phyloP scores from a whole-genome alignment of 257 asterid species.

The Datura wrightii region DNA sequence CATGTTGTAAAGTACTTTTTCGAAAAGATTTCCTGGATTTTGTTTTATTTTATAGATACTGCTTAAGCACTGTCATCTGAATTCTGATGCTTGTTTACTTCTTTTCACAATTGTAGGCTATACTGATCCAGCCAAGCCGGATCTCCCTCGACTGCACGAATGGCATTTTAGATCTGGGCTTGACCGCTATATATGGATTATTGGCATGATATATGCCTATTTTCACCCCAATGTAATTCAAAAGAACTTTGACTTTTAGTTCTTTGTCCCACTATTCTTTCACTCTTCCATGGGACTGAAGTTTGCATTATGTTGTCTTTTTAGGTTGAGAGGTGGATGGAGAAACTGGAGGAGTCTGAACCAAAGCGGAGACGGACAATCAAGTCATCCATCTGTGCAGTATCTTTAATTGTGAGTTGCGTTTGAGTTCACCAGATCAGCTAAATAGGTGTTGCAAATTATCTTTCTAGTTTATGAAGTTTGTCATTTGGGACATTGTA shows the following conservation, averaged over 20 bases:
- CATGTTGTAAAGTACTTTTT: constrained; percentile 14
- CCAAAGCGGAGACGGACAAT: constrained; percentile 71
- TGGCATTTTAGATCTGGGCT: constrained; percentile 97
- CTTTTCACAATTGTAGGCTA: constrained; percentile 62
- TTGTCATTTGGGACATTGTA: constrained; percentile 26
- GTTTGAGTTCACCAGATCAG: constrained; percentile 9
- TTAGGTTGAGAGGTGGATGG: constrained; percentile 97
- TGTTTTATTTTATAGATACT: neutral
- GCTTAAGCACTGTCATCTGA: constrained; percentile 31
- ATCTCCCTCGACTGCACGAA: constrained; percentile 88
- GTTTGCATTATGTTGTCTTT: constrained; percentile 32
- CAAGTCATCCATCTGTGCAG: constrained; percentile 62
- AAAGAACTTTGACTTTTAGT: constrained; percentile 15
- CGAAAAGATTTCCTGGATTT: neutral
- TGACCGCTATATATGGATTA: constrained; percentile 87
- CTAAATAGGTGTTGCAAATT: constrained; percentile 21
- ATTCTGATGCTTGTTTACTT: constrained; percentile 16
- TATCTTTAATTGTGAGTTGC: constrained; percentile 63
- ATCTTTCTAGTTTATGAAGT: neutral
- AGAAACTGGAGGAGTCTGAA: constrained; percentile 90
- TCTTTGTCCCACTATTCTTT: neutral
- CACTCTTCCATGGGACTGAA: constrained; percentile 5
- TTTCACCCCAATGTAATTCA: constrained; percentile 75
- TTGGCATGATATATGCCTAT: constrained; percentile 88
- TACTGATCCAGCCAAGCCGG: constrained; percentile 89